A percentile compares a stretch with the other conserved stretches of the same genome.
Evolutionary conservation across 2,329 filamentous ascomycete genomes (phyloP).

Genomic region (Truncatella angustata): DNA sequence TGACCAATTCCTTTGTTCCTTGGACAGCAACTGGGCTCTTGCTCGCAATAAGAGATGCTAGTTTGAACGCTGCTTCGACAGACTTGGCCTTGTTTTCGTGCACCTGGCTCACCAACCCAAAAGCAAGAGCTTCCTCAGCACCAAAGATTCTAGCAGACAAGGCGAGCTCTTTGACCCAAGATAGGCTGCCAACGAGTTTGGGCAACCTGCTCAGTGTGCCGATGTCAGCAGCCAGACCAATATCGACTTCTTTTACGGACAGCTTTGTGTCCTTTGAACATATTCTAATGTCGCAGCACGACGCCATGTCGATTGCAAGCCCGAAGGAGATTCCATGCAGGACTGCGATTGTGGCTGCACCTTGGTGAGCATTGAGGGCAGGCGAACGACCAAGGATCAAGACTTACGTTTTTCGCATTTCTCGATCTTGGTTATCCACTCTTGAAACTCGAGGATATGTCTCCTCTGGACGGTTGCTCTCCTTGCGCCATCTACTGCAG

Average conservation of each 20-base stretch:
- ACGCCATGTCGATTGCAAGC: slow-evolving; percentile 72
- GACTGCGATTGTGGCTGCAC: slow-evolving; percentile 72
- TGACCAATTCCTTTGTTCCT: slow-evolving; percentile 29
- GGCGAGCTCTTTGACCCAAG: slow-evolving; percentile 79
- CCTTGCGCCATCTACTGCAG: slow-evolving; percentile 58
- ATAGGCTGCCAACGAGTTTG: slow-evolving; percentile 67
- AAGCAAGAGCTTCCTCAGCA: slow-evolving; percentile 65
- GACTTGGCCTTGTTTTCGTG: slow-evolving; percentile 41
- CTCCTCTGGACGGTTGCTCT: slow-evolving; percentile 61
- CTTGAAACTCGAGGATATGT: slow-evolving; percentile 78
- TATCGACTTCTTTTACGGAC: slow-evolving; percentile 79
- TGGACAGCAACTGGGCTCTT: slow-evolving; percentile 72
- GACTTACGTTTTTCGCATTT: slow-evolving; percentile 80
- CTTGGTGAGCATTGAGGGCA: slow-evolving; percentile 4
- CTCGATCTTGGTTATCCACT: slow-evolving; percentile 72
- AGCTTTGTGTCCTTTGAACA: slow-evolving; percentile 59
- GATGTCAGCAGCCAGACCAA: slow-evolving; percentile 77
- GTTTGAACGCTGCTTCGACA: slow-evolving; percentile 23
- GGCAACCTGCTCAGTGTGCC: slow-evolving; percentile 73
- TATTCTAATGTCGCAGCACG: slow-evolving; percentile 69
- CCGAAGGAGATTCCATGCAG: slow-evolving; percentile 78
- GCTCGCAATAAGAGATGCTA: slow-evolving; percentile 55
- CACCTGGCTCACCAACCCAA: slow-evolving; percentile 69
- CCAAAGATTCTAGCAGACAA: slow-evolving; percentile 69
- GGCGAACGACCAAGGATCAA: not conserved